Evolutionary conservation across 2,329 filamentous ascomycete species (phyloP).

Genomic region (Paraphaeosphaeria sporulosa): DNA sequence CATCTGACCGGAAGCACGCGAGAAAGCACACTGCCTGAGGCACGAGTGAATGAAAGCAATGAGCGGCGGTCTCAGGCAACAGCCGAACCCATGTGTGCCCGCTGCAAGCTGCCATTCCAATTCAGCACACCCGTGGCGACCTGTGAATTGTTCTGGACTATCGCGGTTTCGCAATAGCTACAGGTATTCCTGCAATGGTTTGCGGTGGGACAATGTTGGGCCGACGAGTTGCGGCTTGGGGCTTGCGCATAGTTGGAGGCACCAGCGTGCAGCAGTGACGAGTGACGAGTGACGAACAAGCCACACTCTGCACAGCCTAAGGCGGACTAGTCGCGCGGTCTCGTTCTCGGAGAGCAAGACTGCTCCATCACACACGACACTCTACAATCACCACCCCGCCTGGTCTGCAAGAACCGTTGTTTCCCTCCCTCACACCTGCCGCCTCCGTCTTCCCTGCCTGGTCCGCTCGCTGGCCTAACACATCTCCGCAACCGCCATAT

Average conservation of each 20-base stretch:
- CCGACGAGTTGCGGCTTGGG: not conserved
- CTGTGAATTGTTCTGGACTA: not conserved
- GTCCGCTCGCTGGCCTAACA: constrained; percentile 8
- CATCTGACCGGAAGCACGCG: constrained; percentile 3
- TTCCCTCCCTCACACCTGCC: not conserved
- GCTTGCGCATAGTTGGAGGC: not conserved
- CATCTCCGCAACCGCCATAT: constrained; percentile 16
- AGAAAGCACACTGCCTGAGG: constrained; percentile 2
- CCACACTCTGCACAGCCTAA: constrained; percentile 8
- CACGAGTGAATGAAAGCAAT: not conserved
- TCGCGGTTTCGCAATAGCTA: not conserved
- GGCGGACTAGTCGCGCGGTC: constrained; percentile 10
- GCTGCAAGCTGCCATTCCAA: not conserved
- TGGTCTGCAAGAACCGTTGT: constrained; percentile 1
- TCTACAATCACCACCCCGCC: not conserved
- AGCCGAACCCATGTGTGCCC: not conserved
- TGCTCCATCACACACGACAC: constrained; percentile 18
- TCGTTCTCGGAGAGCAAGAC: constrained; percentile 4
- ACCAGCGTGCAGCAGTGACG: constrained; percentile 3
- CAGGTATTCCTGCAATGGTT: not conserved
- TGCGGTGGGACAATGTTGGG: not conserved
- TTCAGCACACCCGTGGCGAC: not conserved
- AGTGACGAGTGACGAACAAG: not conserved
- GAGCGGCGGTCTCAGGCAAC: constrained; percentile 1
- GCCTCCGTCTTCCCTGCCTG: constrained; percentile 4